Conservation (phyloP, 2,329 filamentous ascomycete species). For the Fusarium liriodendri region DNA sequence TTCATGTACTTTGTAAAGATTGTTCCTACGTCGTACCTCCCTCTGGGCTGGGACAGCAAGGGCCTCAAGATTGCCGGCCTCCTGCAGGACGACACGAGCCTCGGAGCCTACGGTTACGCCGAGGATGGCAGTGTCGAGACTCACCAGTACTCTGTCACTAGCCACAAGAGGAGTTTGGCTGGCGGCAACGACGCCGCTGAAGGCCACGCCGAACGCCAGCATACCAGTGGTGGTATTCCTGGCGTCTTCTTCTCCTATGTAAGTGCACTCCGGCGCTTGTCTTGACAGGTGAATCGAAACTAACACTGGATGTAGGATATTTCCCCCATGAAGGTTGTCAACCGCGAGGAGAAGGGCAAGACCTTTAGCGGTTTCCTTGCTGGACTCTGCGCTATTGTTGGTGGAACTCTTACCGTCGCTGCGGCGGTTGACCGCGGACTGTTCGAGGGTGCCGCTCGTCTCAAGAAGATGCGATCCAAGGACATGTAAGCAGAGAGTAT, state of each 20-base stretch:
- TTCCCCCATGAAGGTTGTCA: slow-evolving; percentile 99
- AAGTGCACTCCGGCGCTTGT: slow-evolving; percentile 55
- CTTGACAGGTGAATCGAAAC: neutral
- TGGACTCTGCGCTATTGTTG: slow-evolving; percentile 92
- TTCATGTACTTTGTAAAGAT: slow-evolving; percentile 99
- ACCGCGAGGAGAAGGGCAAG: slow-evolving; percentile 90
- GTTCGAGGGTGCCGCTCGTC: slow-evolving; percentile 85
- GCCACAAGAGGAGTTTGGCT: slow-evolving; percentile 87
- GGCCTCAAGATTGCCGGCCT: slow-evolving; percentile 44
- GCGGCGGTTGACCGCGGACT: slow-evolving; percentile 91
- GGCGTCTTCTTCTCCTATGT: slow-evolving; percentile 99
- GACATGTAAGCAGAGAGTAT: slow-evolving; percentile 56
- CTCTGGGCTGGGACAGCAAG: slow-evolving; percentile 85
- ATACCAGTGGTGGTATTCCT: slow-evolving; percentile 91
- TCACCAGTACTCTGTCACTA: slow-evolving; percentile 98
- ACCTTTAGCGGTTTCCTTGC: slow-evolving; percentile 93
- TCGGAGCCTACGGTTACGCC: slow-evolving; percentile 65
- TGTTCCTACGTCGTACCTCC: slow-evolving; percentile 93
- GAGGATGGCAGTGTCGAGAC: slow-evolving; percentile 89
- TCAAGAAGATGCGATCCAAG: slow-evolving; percentile 86
- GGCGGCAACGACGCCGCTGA: slow-evolving; percentile 88
- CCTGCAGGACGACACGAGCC: slow-evolving; percentile 69
- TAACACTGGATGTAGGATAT: slow-evolving; percentile 75
- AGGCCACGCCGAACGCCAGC: slow-evolving; percentile 91
- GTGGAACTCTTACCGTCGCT: slow-evolving; percentile 94